These are phyloP conservation scores for Pseudogymnoascus sp. DNA, from an alignment of 2,329 filamentous ascomycete species.

Conservation along the genomic window DNA sequence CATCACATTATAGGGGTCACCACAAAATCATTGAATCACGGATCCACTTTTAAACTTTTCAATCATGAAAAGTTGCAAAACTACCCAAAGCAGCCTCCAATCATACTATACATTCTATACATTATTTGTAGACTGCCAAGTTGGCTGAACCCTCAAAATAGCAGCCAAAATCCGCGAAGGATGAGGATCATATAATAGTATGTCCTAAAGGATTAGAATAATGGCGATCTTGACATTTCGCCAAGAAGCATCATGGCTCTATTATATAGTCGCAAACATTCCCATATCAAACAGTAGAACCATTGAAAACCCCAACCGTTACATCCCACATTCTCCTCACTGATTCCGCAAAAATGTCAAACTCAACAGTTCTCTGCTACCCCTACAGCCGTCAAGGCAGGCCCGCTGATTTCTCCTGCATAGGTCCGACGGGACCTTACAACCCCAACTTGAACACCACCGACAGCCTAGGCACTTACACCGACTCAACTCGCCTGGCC, in stretches of 20 bases:
- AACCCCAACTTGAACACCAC: too few relatives aligned
- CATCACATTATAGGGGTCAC: conserved; percentile 5
- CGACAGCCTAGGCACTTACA: too few relatives aligned
- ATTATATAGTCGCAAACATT: neutral
- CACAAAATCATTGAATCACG: neutral
- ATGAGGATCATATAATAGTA: neutral
- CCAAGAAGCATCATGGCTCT: neutral
- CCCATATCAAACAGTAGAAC: neutral
- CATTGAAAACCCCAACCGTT: neutral
- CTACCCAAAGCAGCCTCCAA: neutral
- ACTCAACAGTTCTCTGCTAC: neutral
- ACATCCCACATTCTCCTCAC: neutral
- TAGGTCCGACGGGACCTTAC: too few relatives aligned
- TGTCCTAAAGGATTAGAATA: neutral
- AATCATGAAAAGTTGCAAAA: neutral
- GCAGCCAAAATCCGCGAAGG: neutral
- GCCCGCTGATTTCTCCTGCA: too few relatives aligned
- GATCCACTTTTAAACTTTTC: neutral
- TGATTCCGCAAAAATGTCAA: neutral
- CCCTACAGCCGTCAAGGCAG: neutral
- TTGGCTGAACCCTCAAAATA: neutral
- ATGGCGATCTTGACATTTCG: neutral
- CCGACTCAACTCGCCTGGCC: too few relatives aligned
- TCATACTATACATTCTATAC: neutral
- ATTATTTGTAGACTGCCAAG: neutral